Conservation (phyloP, 495 filamentous ascomycete genomes). For the Aspergillus diversus region DNA sequence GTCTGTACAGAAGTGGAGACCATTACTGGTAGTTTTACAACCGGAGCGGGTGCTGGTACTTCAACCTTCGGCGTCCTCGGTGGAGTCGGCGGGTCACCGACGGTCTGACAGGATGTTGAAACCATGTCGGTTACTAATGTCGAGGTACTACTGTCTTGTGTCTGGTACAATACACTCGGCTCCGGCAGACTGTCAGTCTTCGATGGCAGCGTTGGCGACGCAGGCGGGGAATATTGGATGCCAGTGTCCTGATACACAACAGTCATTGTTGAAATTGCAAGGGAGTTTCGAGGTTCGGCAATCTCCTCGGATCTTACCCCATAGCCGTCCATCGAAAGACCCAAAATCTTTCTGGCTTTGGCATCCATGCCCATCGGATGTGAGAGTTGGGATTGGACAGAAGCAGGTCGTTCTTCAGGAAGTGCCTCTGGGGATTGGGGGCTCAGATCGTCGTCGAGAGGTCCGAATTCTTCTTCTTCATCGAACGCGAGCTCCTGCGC, state of each 20-base stretch:
- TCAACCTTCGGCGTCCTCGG: conserved; percentile 66
- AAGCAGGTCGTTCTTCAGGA: conserved; percentile 51
- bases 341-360: conserved; percentile 56
- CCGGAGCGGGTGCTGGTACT: conserved; percentile 26
- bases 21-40: conserved; percentile 36
- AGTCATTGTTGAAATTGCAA: conserved; percentile 18
- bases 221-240: conserved; percentile 80
- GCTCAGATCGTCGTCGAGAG: conserved; percentile 37
- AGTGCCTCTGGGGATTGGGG: conserved; percentile 44
- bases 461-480: conserved; percentile 67
- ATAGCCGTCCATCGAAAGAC: conserved; percentile 40
- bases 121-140: conserved; percentile 59
- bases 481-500: conserved; percentile 90
- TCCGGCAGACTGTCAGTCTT: conserved; percentile 7
- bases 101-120: conserved; percentile 73
- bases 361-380: conserved; percentile 40
- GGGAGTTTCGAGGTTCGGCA: conserved; percentile 21
- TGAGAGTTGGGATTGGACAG: conserved; percentile 46
- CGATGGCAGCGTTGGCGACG: conserved; percentile 62
- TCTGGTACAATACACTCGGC: conserved; percentile 16
- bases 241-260: conserved; percentile 70
- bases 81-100: conserved; percentile 66
- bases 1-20: conserved; percentile 75
- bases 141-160: conserved; percentile 35
- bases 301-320: conserved; percentile 27